These are phyloP conservation scores for Pythium guiyangense DNA, from an alignment of 352 stramenopile genomes.

Conservation along the genomic window DNA sequence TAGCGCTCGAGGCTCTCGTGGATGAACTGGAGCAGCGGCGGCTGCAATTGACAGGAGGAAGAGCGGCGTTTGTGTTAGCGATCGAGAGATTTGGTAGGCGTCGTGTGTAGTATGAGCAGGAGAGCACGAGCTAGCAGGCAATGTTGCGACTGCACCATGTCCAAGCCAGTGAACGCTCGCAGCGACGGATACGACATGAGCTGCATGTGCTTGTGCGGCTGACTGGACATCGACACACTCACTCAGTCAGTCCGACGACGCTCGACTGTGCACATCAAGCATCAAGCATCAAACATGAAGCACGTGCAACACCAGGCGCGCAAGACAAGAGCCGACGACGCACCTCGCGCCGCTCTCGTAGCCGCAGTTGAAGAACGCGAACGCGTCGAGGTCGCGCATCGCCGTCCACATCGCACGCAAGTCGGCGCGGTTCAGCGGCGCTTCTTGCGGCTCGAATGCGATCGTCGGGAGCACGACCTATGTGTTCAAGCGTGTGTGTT, in stretches of 20 bases:
- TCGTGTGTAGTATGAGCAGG: background rate
- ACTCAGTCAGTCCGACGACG: background rate
- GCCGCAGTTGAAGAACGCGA: conserved; percentile 85
- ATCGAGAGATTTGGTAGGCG: no score
- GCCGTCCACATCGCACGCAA: no score
- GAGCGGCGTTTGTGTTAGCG: no score
- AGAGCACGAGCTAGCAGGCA: no score
- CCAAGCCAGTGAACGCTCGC: conserved; percentile 44
- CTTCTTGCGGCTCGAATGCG: conserved; percentile 68
- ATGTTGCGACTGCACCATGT: conserved; percentile 34
- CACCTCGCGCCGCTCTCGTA: conserved; percentile 78
- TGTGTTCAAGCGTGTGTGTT: no score
- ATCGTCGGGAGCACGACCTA: conserved; percentile 66
- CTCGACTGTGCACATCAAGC: background rate
- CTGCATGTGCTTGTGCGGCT: conserved; percentile 88
- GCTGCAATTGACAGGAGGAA: no score
- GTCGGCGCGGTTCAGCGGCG: no score
- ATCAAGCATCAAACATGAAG: no score
- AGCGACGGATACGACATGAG: conserved; percentile 80
- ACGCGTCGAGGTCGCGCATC: no score
- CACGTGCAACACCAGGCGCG: no score
- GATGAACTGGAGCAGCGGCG: conserved; percentile 72
- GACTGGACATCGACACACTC: conserved; percentile 25
- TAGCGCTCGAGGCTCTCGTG: no score
- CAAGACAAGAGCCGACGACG: background rate